A percentile compares a stretch with the other conserved stretches of the same genome.
Evolutionary conservation across 768 basidiomycete genomes (phyloP).

Genomic region (Trametes meyenii): DNA sequence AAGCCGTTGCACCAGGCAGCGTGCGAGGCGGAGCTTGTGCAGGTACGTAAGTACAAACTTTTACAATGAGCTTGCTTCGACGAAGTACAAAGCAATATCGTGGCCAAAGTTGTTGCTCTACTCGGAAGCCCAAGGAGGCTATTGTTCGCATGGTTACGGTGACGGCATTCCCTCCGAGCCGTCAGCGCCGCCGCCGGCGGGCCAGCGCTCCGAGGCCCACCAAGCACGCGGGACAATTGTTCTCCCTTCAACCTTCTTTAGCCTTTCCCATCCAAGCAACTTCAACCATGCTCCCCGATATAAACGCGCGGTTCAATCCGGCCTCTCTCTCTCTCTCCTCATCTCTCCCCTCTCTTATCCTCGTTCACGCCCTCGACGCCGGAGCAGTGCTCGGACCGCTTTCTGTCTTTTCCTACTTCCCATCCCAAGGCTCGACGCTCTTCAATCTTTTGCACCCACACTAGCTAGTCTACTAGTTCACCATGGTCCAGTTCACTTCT

Average conservation of each 20-base stretch:
- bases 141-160: slow-evolving; percentile 2
- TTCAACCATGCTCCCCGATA: slow-evolving; percentile 1
- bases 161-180: neutral
- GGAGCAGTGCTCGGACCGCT: slow-evolving; percentile 19
- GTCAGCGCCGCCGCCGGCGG: neutral
- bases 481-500: slow-evolving; percentile 38
- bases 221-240: neutral
- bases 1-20: no score
- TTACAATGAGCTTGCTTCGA: neutral
- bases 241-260: neutral
- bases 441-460: neutral
- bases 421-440: slow-evolving; percentile 19
- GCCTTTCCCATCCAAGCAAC: neutral
- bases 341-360: neutral
- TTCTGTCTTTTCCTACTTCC: slow-evolving; percentile 2
- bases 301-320: neutral
- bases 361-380: slow-evolving; percentile 9
- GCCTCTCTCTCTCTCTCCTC: neutral
- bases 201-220: neutral
- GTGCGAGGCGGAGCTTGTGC: no score
- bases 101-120: neutral
- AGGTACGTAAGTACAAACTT: no score
- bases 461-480: slow-evolving; percentile 1
- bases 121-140: neutral
- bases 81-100: neutral